Evolutionary conservation across 352 stramenopile genomes (phyloP), one percentile per base, ranked within the genome.

Genomic region (Globisporangium uncinulatum): DNA sequence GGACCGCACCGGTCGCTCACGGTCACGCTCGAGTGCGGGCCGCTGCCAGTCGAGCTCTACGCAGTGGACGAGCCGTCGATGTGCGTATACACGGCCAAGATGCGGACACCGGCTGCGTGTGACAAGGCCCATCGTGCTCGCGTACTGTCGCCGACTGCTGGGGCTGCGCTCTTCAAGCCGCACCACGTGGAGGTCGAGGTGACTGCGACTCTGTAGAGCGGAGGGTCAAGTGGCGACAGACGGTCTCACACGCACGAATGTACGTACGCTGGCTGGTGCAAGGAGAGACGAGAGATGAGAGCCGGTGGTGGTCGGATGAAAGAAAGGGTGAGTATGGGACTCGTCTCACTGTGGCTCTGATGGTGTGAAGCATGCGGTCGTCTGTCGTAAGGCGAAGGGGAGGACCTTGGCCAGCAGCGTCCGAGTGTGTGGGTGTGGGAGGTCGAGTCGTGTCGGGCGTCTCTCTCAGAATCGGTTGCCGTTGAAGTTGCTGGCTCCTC

Each of bases 51-150:
- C 41, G 73, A 82, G 60, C 66, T 96, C 1, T 86, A 67, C 29
- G 67, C 74, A 1, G 73, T 96, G 19, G 80, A 93, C 37, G 89
- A 97, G 68, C 89, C 86, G 6, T 81, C 71, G 19, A 95, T 79
- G 6, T 97, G 89, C 59, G 77, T 95, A 31, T 97, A 97, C 72
- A 71, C 65, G 19, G 86, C 82, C 14, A 90, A 86, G 65, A 60
- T 97, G 32, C 75, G 74, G 31, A 93, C 86, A 4, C 87, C 88
- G 15, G 67, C 86, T 32, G 86, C 79, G 6, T 97, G 88, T 49
- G 72, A 70, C 55, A 54, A 68, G 43, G 51, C 52, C 7, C 61
- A 77, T 53, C 71, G 66, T 13, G 57, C 74, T 51, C 54, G 55
- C 32, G 67, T 85, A 43, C 62, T 80, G 62, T 69, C 62, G 15